phyloP scores from a whole-genome alignment of 371 early-diverging fungal species.

The Syncephalastrum monosporum region DNA sequence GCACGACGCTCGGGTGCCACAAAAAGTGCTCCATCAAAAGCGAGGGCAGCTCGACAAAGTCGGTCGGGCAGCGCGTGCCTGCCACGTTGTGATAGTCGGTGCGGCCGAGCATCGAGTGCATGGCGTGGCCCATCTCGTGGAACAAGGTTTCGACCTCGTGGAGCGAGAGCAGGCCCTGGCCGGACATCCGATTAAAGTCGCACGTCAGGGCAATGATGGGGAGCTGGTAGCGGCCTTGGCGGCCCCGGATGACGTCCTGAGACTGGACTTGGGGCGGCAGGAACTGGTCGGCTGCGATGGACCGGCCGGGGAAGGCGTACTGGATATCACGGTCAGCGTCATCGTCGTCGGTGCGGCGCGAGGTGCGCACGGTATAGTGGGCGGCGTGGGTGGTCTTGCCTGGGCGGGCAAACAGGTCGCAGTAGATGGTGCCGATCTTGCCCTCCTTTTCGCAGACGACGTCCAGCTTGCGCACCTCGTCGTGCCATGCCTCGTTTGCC shows the following conservation, averaged over 20 bases:
- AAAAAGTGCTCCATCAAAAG: slow-evolving; percentile 93
- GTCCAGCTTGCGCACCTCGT: slow-evolving; percentile 82
- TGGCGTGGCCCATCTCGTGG: slow-evolving; percentile 98
- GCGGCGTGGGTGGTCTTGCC: slow-evolving; percentile 87
- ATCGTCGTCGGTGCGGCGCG: slow-evolving; percentile 85
- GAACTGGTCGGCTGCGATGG: slow-evolving; percentile 24
- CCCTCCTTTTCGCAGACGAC: slow-evolving; percentile 84
- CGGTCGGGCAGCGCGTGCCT: slow-evolving; percentile 90
- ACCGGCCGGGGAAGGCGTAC: slow-evolving; percentile 41
- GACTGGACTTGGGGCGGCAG: slow-evolving; percentile 24
- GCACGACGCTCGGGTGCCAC: slow-evolving; percentile 67
- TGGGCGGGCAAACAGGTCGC: slow-evolving; percentile 79
- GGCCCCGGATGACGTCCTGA: slow-evolving; percentile 37
- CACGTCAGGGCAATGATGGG: slow-evolving; percentile 81
- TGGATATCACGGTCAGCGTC: slow-evolving; percentile 47
- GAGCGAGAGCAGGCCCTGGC: slow-evolving; percentile 51
- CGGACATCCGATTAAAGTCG: slow-evolving; percentile 53
- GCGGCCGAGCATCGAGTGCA: slow-evolving; percentile 95
- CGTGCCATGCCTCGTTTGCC: slow-evolving; percentile 86
- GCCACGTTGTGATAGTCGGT: slow-evolving; percentile 95
- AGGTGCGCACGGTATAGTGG: slow-evolving; percentile 93
- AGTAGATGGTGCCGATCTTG: slow-evolving; percentile 88
- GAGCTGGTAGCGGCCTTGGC: slow-evolving; percentile 59
- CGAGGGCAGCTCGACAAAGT: slow-evolving; percentile 97
- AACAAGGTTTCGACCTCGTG: slow-evolving; percentile 93